Evolutionary conservation across 495 filamentous ascomycete species (phyloP), one percentile per base, ranked within the genome.

Genomic region (Acidiella bohemica): DNA sequence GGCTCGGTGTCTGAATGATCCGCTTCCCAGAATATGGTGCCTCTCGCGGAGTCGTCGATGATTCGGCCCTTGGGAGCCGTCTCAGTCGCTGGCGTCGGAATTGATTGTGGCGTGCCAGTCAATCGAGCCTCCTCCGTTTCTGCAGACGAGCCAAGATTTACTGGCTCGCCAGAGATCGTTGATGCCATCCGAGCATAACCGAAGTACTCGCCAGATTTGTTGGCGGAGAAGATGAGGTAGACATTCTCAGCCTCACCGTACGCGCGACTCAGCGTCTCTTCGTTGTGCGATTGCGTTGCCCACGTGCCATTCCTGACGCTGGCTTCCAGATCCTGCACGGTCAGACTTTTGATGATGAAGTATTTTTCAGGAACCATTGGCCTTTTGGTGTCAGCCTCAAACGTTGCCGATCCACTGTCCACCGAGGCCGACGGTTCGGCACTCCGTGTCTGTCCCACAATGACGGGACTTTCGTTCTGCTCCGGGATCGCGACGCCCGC

Each of bases 121-220:
- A 78, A 68, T 40, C 72, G 71, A 4, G 66, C 27, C 10, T 47
- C 44, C 6, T 72, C 72, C 3, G 66, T 65, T 44, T 70, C 68
- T 2, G 72, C 68, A 2, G 71, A 68, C 20, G 78, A 72, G 50
- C 88, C 78, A n/a, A 46, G 29, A 32, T 47, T 47, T 22, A 51
- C 48, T 19, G 39, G 48, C 16, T 51, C 44, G 39, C 86, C 75
- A 50, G 72, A 73, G 57, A 95, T 93, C 6, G 73, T 68, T 34
- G 90, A 95, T 13, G 68, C 67, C 90, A 96, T 97, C 28, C 83
- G 75, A 11, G 87, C 90, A 48, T 93, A 93, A 18, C 90, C 90
- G 58, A 90, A 95, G 52, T 95, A 97, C 59, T 95, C 90, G 14
- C 90, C 90, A 0, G 90, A 96, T 53, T 95, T 96, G 62, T 96